phyloP scores from a whole-genome alignment of 2,329 filamentous ascomycete genomes.

The Macrophomina pseudophaseolina region DNA sequence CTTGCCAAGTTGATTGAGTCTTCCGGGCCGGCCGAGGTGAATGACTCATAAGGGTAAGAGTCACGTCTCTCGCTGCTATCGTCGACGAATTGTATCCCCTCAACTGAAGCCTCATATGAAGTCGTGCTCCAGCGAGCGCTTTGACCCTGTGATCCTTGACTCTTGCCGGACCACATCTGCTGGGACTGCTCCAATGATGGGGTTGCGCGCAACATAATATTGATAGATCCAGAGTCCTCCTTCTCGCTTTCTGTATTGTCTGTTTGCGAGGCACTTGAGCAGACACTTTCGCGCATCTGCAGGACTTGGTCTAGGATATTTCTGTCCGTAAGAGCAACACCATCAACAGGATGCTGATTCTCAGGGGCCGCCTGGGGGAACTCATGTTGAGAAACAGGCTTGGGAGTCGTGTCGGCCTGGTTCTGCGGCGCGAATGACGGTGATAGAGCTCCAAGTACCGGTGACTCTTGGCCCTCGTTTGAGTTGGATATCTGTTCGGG shows the following conservation, averaged over 20 bases:
- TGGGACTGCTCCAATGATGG: conserved; percentile 32
- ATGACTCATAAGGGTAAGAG: conserved; percentile 37
- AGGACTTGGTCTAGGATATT: conserved; percentile 53
- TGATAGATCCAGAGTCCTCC: conserved; percentile 60
- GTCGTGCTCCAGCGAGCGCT: conserved; percentile 17
- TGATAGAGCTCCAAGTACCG: conserved; percentile 61
- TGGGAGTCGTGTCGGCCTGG: neutral
- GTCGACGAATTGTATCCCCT: conserved; percentile 23
- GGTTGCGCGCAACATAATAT: conserved; percentile 59
- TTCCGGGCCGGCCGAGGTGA: conserved; percentile 42
- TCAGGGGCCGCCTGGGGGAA: neutral
- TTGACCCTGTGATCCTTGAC: conserved; percentile 6
- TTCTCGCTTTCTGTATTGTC: conserved; percentile 42
- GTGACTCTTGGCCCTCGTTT: conserved; percentile 61
- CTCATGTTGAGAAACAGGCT: conserved; percentile 16
- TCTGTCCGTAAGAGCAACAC: neutral
- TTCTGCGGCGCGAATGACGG: conserved; percentile 4
- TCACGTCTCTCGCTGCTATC: conserved; percentile 12
- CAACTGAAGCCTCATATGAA: conserved; percentile 17
- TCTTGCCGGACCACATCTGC: conserved; percentile 15
- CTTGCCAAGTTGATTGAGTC: conserved; percentile 45
- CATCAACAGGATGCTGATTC: neutral
- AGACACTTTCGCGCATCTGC: conserved; percentile 54
- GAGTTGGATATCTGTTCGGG: conserved; percentile 40
- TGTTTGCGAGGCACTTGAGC: conserved; percentile 39